Conservation (phyloP, 2,329 filamentous ascomycete species). For the Aspergillus sp. region DNA sequence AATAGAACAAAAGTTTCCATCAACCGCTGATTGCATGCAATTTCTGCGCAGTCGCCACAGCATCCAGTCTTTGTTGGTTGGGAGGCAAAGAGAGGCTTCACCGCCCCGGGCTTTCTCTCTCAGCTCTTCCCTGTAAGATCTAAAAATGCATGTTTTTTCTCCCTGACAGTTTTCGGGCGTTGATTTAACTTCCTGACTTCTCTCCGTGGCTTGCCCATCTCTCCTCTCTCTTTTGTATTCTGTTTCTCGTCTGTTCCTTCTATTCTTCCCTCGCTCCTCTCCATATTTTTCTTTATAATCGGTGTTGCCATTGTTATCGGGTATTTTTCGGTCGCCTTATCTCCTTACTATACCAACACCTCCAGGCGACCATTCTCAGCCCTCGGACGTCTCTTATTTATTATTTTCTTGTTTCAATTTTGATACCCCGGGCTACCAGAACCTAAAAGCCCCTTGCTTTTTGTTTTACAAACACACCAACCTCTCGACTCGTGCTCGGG, state of each 20-base stretch:
- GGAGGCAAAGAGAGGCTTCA: conserved; percentile 2
- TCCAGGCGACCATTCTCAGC: not conserved
- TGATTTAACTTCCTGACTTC: not conserved
- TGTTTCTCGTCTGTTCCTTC: not conserved
- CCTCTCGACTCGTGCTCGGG: conserved; percentile 12
- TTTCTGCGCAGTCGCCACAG: not conserved
- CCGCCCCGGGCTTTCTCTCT: not conserved
- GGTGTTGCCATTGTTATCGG: conserved; percentile 1
- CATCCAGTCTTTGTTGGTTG: not conserved
- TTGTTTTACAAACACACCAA: not conserved
- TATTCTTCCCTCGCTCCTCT: not conserved
- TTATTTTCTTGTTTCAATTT: conserved; percentile 10
- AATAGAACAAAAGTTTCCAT: not conserved
- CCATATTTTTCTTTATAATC: not conserved
- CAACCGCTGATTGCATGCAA: not conserved
- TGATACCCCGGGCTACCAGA: conserved; percentile 7
- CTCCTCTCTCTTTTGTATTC: not conserved
- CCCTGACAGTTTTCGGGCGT: not conserved
- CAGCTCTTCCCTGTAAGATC: not conserved
- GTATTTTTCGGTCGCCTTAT: not conserved
- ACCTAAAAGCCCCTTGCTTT: conserved; percentile 16
- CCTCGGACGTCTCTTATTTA: not conserved
- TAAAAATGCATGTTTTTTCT: not conserved
- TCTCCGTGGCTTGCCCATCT: not conserved
- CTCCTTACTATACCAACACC: not conserved